A percentile compares a stretch with the other conserved stretches of the same genome.
These are phyloP conservation scores for Raffaelea ambrosiae DNA, from an alignment of 2,329 filamentous ascomycete species.

Conservation along the genomic window DNA sequence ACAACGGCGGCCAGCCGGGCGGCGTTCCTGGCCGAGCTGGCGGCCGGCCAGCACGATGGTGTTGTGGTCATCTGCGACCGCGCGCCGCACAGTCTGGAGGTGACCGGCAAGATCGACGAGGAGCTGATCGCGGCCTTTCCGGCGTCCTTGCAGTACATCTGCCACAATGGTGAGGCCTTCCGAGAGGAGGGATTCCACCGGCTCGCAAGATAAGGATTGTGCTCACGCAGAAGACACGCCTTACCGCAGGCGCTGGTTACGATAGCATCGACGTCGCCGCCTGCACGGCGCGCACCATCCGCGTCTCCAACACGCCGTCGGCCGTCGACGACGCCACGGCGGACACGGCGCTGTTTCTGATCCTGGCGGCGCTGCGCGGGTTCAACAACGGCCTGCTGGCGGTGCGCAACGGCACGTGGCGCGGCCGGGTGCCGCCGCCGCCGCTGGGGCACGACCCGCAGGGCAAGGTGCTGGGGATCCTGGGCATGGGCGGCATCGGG, in stretches of 20 bases:
- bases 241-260: conserved; percentile 39
- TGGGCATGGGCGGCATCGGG: conserved; percentile 54
- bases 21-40: conserved; percentile 2
- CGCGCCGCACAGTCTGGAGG: conserved; percentile 12
- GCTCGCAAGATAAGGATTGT: too few relatives aligned
- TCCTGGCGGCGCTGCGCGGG: conserved; percentile 58
- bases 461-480: conserved; percentile 49
- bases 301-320: conserved; percentile 59
- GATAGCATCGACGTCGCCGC: conserved; percentile 60
- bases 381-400: conserved; percentile 53
- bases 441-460: conserved; percentile 55
- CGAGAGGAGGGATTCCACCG: too few relatives aligned
- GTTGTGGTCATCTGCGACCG: conserved; percentile 6
- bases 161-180: conserved; percentile 7
- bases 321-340: conserved; percentile 64
- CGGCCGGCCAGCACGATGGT: conserved; percentile 3
- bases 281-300: conserved; percentile 49
- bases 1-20: neutral
- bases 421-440: conserved; percentile 33
- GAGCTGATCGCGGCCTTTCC: conserved; percentile 43
- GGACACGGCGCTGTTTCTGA: conserved; percentile 61
- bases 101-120: conserved; percentile 53
- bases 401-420: conserved; percentile 52
- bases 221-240: too few relatives aligned
- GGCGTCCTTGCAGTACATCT: conserved; percentile 21